A percentile compares a stretch with the other conserved stretches of the same genome.
Conservation (phyloP, 257 asterid genomes). For the Fraxinus cuspidata region DNA sequence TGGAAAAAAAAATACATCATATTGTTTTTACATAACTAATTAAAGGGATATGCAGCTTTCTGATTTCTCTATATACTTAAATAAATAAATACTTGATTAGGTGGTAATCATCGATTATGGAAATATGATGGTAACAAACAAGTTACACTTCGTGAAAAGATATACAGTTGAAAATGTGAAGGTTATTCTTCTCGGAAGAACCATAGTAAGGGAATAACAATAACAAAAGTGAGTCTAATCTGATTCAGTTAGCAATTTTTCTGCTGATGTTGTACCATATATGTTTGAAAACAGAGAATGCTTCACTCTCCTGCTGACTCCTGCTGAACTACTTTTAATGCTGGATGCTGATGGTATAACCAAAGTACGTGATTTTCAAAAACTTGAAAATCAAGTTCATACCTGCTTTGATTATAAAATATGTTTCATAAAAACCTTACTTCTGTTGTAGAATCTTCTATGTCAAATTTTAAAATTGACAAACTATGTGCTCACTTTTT, state of each 20-base stretch:
- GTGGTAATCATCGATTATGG: constrained; percentile 95
- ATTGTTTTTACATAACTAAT: constrained; percentile 13
- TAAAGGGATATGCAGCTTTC: background rate
- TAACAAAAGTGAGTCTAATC: constrained; percentile 82
- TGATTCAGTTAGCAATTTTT: constrained; percentile 21
- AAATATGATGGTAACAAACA: constrained; percentile 81
- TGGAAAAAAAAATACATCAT: constrained; percentile 1
- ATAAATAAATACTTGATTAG: constrained; percentile 42
- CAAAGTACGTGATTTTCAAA: constrained; percentile 82
- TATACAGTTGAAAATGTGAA: constrained; percentile 80
- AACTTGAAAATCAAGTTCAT: constrained; percentile 92
- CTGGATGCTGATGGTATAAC: constrained; percentile 99
- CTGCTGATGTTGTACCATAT: background rate
- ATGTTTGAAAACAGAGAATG: constrained; percentile 76
- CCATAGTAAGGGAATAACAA: too few relatives aligned
- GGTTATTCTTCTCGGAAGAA: constrained; percentile 88
- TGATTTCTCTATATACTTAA: constrained; percentile 2
- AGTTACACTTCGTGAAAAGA: constrained; percentile 81
- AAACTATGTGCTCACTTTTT: constrained; percentile 11
- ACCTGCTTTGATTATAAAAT: constrained; percentile 19
- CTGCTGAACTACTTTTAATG: constrained; percentile 94
- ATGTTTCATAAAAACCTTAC: constrained; percentile 16
- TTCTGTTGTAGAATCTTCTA: constrained; percentile 17
- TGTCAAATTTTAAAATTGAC: background rate
- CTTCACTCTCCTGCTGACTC: constrained; percentile 98